These are phyloP conservation scores for Elongisporangium anandrum DNA, from an alignment of 352 stramenopile species.

Conservation along the genomic window DNA sequence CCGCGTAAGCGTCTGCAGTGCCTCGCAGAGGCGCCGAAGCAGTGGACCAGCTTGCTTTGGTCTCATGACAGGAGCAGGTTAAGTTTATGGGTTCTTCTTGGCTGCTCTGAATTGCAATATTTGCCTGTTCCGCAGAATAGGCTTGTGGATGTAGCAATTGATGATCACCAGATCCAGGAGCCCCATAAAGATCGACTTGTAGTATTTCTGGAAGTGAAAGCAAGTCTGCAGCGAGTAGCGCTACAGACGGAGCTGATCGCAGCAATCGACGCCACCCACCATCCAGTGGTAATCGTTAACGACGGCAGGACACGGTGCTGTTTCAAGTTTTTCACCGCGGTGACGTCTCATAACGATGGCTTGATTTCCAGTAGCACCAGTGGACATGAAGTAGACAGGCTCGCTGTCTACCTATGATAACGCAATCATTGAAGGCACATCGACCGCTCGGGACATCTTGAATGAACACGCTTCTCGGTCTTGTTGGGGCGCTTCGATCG, in stretches of 20 bases:
- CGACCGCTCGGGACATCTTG: neutral
- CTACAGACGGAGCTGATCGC: conserved; percentile 9
- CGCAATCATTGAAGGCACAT: neutral
- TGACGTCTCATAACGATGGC: neutral
- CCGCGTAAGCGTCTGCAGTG: no score
- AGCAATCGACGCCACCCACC: conserved; percentile 9
- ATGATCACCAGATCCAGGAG: conserved; percentile 2
- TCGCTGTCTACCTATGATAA: neutral
- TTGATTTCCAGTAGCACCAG: neutral
- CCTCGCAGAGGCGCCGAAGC: no score
- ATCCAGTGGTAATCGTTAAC: conserved; percentile 8
- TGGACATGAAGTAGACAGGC: conserved; percentile 2
- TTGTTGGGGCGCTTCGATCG: neutral
- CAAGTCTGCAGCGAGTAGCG: conserved; percentile 9
- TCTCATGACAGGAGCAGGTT: no score
- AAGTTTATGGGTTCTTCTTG: no score
- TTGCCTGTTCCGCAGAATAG: no score
- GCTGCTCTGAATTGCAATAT: no score
- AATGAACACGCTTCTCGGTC: neutral
- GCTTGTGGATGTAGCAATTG: conserved; percentile 4
- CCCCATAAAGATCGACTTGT: conserved; percentile 8
- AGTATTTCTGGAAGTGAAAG: conserved; percentile 4
- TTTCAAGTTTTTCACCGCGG: neutral
- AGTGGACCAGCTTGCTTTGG: no score
- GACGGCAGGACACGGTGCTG: neutral